Conservation (phyloP, 2,329 filamentous ascomycete species). For the Teratosphaeria destructans region DNA sequence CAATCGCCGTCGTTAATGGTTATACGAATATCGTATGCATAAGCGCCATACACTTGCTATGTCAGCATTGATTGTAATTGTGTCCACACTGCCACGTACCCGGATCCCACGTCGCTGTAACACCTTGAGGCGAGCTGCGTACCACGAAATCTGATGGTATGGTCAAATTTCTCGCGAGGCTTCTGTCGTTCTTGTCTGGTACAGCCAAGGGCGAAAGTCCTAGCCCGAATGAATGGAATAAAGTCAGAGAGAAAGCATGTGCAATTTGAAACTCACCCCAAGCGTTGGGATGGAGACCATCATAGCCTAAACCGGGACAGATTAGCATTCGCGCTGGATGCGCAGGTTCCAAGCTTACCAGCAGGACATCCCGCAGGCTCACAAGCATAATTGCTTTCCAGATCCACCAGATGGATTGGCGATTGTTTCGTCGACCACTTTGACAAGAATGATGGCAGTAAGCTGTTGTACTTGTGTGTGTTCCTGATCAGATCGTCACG, state of each 20-base stretch:
- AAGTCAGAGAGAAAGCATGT: constrained; percentile 27
- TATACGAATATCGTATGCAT: not conserved
- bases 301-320: constrained; percentile 18
- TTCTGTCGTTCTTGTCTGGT: not conserved
- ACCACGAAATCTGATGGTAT: not conserved
- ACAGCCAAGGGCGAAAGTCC: not conserved
- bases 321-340: not conserved
- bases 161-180: not conserved
- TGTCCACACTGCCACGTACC: not conserved
- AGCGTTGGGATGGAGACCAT: constrained; percentile 35
- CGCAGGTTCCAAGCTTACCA: not conserved
- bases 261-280: constrained; percentile 35
- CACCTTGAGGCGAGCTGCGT: not conserved
- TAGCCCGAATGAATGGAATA: constrained; percentile 7
- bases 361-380: constrained; percentile 20
- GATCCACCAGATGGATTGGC: not conserved
- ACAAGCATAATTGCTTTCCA: constrained; percentile 14
- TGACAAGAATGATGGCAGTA: not conserved
- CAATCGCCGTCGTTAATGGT: not conserved
- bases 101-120: not conserved
- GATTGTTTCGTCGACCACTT: not conserved
- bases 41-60: not conserved
- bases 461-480: not conserved
- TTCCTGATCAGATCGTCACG: not conserved
- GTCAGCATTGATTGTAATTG: not conserved